phyloP scores from a whole-genome alignment of 345 rosid species.

The Corchorus capsularis region DNA sequence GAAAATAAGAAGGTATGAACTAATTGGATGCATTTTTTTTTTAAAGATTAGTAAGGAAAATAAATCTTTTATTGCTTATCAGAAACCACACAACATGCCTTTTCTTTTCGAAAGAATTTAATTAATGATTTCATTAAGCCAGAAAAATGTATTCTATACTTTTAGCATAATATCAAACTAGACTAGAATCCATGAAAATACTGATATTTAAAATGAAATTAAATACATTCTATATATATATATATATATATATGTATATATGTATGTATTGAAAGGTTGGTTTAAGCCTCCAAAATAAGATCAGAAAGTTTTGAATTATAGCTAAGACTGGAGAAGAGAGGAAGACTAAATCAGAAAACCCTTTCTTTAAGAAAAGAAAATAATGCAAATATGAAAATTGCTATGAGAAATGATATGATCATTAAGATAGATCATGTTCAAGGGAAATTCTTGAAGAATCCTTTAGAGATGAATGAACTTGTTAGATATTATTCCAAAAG shows the following conservation, averaged over 20 bases:
- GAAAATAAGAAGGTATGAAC: too few species aligned
- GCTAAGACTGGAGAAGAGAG: neutral
- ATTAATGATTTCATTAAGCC: too few species aligned
- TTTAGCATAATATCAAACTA: neutral
- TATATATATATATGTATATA: too few species aligned
- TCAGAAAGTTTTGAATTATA: neutral
- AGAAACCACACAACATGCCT: neutral
- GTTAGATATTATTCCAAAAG: neutral
- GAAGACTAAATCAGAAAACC: neutral
- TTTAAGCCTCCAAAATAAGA: neutral
- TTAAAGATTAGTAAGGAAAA: too few species aligned
- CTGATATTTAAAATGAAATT: neutral
- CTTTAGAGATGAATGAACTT: neutral
- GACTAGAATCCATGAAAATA: neutral
- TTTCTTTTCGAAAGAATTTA: too few species aligned
- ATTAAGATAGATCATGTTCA: neutral
- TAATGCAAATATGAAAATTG: conserved; percentile 3
- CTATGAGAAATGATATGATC: neutral
- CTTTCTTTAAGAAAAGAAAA: neutral
- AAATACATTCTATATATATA: neutral
- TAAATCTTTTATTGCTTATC: neutral
- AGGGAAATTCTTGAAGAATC: neutral
- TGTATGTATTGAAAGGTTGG: neutral
- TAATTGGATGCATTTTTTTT: too few species aligned
- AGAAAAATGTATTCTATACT: too few species aligned